A percentile compares a stretch with the other conserved stretches of the same genome.
Evolutionary conservation across 2,329 filamentous ascomycete species (phyloP).

Genomic region (Rhynchosporium secalis): DNA sequence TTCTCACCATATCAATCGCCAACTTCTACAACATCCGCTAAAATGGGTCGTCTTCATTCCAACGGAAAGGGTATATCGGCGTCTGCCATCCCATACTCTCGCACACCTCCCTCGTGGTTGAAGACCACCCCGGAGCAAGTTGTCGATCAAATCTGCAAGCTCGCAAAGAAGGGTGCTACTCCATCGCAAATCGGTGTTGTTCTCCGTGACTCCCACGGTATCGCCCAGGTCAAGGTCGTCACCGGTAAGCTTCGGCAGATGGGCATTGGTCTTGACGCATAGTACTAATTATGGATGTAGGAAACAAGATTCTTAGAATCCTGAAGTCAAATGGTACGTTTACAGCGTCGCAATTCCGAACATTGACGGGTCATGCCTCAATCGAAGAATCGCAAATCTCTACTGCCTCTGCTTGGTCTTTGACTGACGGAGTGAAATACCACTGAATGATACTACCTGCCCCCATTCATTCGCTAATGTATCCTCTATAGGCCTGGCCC

Average conservation of each 20-base stretch:
- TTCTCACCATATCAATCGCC: slow-evolving; percentile 32
- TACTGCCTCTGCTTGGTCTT: slow-evolving; percentile 85
- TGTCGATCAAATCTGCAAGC: slow-evolving; percentile 98
- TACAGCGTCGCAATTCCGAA: slow-evolving; percentile 28
- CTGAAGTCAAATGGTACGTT: slow-evolving; percentile 95
- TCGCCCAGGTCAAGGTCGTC: slow-evolving; percentile 96
- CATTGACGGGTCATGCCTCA: slow-evolving; percentile 41
- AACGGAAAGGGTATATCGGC: slow-evolving; percentile 99
- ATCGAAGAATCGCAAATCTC: slow-evolving; percentile 31
- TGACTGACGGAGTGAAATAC: slow-evolving; percentile 79
- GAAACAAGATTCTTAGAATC: slow-evolving; percentile 99
- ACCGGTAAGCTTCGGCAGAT: slow-evolving; percentile 66
- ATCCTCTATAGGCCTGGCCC: slow-evolving; percentile 87
- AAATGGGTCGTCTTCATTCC: slow-evolving; percentile 97
- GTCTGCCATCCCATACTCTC: slow-evolving; percentile 96
- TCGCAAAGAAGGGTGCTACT: slow-evolving; percentile 97
- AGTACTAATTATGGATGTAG: slow-evolving; percentile 51
- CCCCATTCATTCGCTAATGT: slow-evolving; percentile 87
- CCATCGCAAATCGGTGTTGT: slow-evolving; percentile 99
- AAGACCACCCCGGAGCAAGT: slow-evolving; percentile 99
- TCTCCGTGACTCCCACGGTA: slow-evolving; percentile 95
- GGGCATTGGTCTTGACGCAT: slow-evolving; percentile 15
- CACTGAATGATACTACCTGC: slow-evolving; percentile 63
- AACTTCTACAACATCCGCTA: slow-evolving; percentile 44
- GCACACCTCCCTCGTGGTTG: slow-evolving; percentile 88